Conservation (phyloP, 345 rosid species). For the Corchorus olitorius region DNA sequence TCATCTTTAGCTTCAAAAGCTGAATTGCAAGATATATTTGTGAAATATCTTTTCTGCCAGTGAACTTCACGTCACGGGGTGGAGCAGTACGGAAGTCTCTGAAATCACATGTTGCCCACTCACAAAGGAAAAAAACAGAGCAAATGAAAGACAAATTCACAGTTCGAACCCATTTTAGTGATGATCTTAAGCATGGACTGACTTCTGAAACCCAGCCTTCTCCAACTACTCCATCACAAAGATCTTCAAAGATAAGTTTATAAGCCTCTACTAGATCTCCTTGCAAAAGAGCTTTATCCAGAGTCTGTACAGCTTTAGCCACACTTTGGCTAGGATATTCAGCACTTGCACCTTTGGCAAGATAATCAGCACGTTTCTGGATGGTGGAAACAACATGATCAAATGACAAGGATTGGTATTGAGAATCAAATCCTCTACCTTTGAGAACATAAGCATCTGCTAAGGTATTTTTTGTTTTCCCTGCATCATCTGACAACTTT, state of each 20-base stretch:
- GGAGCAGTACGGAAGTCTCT: slow-evolving; percentile 75
- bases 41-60: slow-evolving; percentile 81
- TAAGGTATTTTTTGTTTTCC: slow-evolving; percentile 56
- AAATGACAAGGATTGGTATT: slow-evolving; percentile 75
- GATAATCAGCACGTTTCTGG: slow-evolving; percentile 74
- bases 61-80: slow-evolving; percentile 64
- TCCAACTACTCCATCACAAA: slow-evolving; percentile 72
- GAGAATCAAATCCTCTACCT: slow-evolving; percentile 68
- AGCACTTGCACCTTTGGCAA: slow-evolving; percentile 70
- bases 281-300: slow-evolving; percentile 76
- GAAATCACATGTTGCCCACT: slow-evolving; percentile 98
- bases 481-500: slow-evolving; percentile 69
- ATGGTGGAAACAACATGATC: slow-evolving; percentile 68
- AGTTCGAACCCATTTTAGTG: slow-evolving; percentile 80
- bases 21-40: slow-evolving; percentile 80
- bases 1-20: slow-evolving; percentile 70
- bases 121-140: slow-evolving; percentile 86
- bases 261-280: slow-evolving; percentile 79
- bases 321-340: slow-evolving; percentile 66
- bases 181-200: slow-evolving; percentile 79
- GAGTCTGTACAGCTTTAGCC: slow-evolving; percentile 90
- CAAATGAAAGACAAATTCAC: slow-evolving; percentile 67
- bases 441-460: slow-evolving; percentile 56
- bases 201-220: slow-evolving; percentile 87
- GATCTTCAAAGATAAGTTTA: slow-evolving; percentile 70